Percentiles rank a stretch among this genome's conserved stretches.
Evolutionary conservation across 768 basidiomycete genomes (phyloP).

Genomic region (Podaxis carcinomalis): DNA sequence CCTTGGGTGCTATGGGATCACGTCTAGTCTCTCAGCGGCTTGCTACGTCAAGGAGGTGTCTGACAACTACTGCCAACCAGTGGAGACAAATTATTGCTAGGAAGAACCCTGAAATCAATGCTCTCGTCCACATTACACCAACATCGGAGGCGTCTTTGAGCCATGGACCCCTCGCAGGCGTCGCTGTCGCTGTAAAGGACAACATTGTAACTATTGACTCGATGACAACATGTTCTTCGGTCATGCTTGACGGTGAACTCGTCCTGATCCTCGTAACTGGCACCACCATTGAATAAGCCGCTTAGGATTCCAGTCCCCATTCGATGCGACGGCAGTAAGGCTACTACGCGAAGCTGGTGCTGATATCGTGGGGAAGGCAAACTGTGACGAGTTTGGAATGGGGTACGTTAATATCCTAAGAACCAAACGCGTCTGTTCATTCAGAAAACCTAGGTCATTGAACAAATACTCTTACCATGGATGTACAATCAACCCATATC

Average conservation of each 20-base stretch:
- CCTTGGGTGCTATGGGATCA: not conserved
- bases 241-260: constrained; percentile 57
- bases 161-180: constrained; percentile 29
- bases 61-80: constrained; percentile 12
- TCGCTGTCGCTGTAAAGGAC: constrained; percentile 76
- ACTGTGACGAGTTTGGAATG: constrained; percentile 99
- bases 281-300: not conserved
- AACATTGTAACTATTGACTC: constrained; percentile 71
- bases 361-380: constrained; percentile 80
- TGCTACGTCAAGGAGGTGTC: not conserved
- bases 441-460: constrained; percentile 50
- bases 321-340: constrained; percentile 80
- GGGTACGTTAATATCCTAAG: constrained; percentile 48
- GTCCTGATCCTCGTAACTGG: not conserved
- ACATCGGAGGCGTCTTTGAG: not conserved
- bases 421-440: not conserved
- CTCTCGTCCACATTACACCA: constrained; percentile 40
- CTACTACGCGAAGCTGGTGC: constrained; percentile 62
- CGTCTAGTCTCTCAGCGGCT: not conserved
- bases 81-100: constrained; percentile 28
- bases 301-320: constrained; percentile 72
- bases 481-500: constrained; percentile 74
- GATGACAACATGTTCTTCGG: constrained; percentile 74
- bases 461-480: constrained; percentile 74
- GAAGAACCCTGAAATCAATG: constrained; percentile 46